Base-by-base conservation (phyloP, 1,139 yeast genomes). In the Hansenula sp. region DNA sequence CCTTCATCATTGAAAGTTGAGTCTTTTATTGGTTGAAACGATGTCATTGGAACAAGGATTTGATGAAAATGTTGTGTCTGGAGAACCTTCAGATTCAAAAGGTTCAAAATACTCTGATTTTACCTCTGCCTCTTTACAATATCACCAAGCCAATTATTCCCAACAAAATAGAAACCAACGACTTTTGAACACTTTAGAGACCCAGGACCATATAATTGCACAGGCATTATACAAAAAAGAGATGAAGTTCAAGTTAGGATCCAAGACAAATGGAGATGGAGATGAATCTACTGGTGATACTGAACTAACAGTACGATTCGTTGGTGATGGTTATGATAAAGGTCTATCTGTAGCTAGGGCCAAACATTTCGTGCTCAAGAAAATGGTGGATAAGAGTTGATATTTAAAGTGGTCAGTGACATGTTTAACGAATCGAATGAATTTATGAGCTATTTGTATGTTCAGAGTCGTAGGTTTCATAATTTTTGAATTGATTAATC, bases 141-240 rank as follows among this genome's bases (percentile, higher is more conserved):
- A 28, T 7, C n/a, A 29, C 11, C 16, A 21, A n/a, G 3, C 12
- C 19, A 37, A 17, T 24, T 34, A 37, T 19, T 17, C 39, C 9
- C 42, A 35, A 13, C 39, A 40, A 25, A 28, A 33, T 3, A 33
- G n/a, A 13, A 34, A 24, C 2, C 36, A 38, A 19, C 28, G 35
- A 11, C 29, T 38, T 4, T 24, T 36, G 10, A 47, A 45, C 30
- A 44, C 48, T 11, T n/a, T 47, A 8, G 44, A 40, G 33, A 48
- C 44, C 27, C 40, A 30, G n/a, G 51, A 48, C 33, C 48, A 48
- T 27, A 34, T 42, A 6, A 33, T 48, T 2, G 38, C 42, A 5
- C 39, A 41, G 18, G 18, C 49, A 1, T 19, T 48, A 13, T 40
- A 41, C 30, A 31, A 29, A 10, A 38, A 34, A 19, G 39, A 38